Evolutionary conservation across 2,329 filamentous ascomycete species (phyloP).

Genomic region (Calonectria multiphialidica): DNA sequence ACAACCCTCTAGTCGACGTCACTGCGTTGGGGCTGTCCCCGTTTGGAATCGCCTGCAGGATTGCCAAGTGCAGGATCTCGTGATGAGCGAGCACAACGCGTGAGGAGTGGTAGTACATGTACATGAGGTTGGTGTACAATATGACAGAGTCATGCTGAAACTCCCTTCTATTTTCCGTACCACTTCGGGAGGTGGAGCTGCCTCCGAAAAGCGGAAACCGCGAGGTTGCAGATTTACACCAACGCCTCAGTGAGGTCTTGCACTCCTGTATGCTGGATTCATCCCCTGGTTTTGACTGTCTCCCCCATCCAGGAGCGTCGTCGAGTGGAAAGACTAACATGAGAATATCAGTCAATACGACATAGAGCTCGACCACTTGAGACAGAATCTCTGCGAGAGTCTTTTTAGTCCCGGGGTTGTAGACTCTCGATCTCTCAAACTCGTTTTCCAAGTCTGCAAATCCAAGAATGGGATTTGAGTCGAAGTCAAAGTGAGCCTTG

Average conservation of each 20-base stretch:
- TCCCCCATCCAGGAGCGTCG: constrained; percentile 55
- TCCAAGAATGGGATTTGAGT: constrained; percentile 50
- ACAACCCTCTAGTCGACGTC: constrained; percentile 43
- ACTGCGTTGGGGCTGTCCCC: constrained; percentile 43
- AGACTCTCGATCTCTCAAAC: constrained; percentile 58
- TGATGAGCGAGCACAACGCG: constrained; percentile 58
- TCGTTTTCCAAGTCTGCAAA: constrained; percentile 61
- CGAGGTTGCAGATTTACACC: constrained; percentile 54
- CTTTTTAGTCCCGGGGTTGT: constrained; percentile 58
- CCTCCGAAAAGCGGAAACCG: constrained; percentile 55
- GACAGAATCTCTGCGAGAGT: constrained; percentile 58
- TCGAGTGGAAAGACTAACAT: constrained; percentile 59
- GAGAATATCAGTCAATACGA: constrained; percentile 60
- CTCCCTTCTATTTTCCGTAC: constrained; percentile 41
- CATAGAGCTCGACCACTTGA: constrained; percentile 59
- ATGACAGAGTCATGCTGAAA: constrained; percentile 56
- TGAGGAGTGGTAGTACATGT: constrained; percentile 65
- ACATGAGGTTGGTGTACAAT: constrained; percentile 61
- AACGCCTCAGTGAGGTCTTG: constrained; percentile 52
- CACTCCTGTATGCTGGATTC: constrained; percentile 49
- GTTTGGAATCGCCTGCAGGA: constrained; percentile 51
- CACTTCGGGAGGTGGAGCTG: constrained; percentile 40
- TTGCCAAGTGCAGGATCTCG: constrained; percentile 58
- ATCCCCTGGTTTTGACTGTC: constrained; percentile 47
- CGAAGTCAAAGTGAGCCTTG: constrained; percentile 58